Base-by-base conservation (phyloP, 176 grass and related monocot genomes). In the Poa annua region DNA sequence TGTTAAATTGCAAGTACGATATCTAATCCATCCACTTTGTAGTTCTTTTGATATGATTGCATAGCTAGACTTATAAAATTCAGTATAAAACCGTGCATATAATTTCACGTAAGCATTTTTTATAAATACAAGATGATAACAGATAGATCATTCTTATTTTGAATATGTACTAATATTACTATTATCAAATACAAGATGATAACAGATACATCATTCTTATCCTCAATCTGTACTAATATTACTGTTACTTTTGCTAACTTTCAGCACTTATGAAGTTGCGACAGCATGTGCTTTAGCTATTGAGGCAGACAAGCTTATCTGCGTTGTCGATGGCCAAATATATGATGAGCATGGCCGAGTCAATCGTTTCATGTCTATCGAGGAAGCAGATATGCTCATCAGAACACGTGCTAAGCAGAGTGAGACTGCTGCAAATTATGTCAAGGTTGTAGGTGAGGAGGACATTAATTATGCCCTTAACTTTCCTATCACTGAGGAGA, bases 1-100 rank as follows among this genome's bases (percentile, higher is more conserved):
- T 92, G 80, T 88, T 97, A 79, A 97, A 97, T 86, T 97, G 95
- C 95, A 97, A 97, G 95, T 97, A 94, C 78, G 88, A 12, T 64
- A 2, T 81, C 45, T 77, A 64, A 42, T 54, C 33, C 24, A 66
- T 80, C 71, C 20, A 17, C 45, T 80, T 36, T 76, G 26, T 76
- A 84, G 49, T 73, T 90, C 36, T 62, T 64, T 75, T 33, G 25
- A 17, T 71, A 22, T 71, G 22, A 54, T 48, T 67, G 13, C 21
- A 11, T 48, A 75, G 8, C 24, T 38, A 14, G 4, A 49, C 10
- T 20, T 75, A 48, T 78, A 75, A 48, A 34, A 84, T 49, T 84
- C 50, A 66, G 36, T 34, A 12, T 57, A 34, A 67, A 66, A 66
- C 32, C 12, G 33, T 42, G 8, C 49, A 42, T 69, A 73, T 49